phyloP scores from a whole-genome alignment of 768 basidiomycete species.

The Pulveroboletus sp. region DNA sequence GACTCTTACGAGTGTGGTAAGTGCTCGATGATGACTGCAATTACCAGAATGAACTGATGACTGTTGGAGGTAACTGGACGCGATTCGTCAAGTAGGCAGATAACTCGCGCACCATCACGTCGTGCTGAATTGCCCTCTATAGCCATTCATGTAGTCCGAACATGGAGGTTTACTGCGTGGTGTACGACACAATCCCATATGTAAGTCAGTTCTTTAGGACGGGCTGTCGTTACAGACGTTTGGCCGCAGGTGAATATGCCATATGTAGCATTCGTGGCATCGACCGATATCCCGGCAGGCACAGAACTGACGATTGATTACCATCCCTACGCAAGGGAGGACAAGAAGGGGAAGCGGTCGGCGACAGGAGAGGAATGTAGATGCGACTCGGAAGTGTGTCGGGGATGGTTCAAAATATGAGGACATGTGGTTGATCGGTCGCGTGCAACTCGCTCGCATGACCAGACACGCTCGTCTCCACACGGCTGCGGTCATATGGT shows the following conservation, averaged over 20 bases:
- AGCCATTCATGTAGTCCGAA: conserved; percentile 71
- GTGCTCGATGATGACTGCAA: conserved; percentile 12
- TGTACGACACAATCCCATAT: conserved; percentile 57
- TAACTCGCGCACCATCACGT: background rate
- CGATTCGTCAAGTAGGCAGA: conserved; percentile 62
- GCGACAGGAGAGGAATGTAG: conserved; percentile 30
- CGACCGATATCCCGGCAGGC: conserved; percentile 40
- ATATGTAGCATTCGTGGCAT: conserved; percentile 57
- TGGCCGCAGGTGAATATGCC: conserved; percentile 49
- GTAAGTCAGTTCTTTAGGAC: conserved; percentile 28
- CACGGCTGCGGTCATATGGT: too few species aligned
- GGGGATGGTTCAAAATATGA: conserved; percentile 33
- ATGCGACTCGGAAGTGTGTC: conserved; percentile 35
- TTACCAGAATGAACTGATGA: conserved; percentile 1
- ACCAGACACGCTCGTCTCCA: too few species aligned
- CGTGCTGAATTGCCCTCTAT: conserved; percentile 5
- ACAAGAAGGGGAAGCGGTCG: conserved; percentile 24
- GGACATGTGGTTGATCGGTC: too few species aligned
- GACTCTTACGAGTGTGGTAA: conserved; percentile 49
- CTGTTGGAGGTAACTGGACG: conserved; percentile 63
- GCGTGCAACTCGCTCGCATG: background rate
- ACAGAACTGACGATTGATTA: conserved; percentile 67
- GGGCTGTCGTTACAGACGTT: background rate
- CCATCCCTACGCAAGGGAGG: conserved; percentile 39
- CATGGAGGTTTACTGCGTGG: conserved; percentile 49